Evolutionary conservation across 306 rosid species (phyloP).

Genomic region (Cotoneaster glaucophyllus): DNA sequence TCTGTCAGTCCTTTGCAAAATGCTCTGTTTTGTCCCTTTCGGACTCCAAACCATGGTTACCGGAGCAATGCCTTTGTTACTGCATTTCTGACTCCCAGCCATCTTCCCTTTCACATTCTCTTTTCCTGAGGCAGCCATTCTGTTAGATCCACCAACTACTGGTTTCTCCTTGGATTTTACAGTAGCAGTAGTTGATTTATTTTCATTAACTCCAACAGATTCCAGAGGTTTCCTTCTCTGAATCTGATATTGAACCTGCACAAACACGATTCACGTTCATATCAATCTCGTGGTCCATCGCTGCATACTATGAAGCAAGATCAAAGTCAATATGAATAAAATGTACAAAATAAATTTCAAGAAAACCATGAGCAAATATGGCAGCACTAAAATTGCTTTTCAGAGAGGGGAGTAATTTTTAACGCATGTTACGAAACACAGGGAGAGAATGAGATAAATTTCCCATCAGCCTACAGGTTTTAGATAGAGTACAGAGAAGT

Average conservation of each 20-base stretch:
- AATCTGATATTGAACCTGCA: constrained; percentile 32
- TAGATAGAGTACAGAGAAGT: neutral
- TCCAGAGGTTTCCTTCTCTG: constrained; percentile 30
- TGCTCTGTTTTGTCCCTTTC: constrained; percentile 17
- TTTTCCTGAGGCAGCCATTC: constrained; percentile 31
- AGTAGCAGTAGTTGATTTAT: constrained; percentile 9
- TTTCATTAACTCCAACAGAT: constrained; percentile 27
- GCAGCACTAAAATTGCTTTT: neutral
- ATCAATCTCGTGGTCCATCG: constrained; percentile 9
- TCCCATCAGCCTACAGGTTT: too few relatives aligned
- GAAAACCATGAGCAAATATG: neutral
- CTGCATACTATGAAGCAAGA: neutral
- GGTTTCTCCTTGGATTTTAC: constrained; percentile 31
- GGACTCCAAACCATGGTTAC: constrained; percentile 18
- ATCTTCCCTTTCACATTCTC: constrained; percentile 38
- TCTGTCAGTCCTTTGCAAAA: constrained; percentile 17
- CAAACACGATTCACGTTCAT: constrained; percentile 5
- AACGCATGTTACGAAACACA: neutral
- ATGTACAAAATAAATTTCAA: neutral
- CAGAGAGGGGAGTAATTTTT: neutral
- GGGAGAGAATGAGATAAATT: neutral
- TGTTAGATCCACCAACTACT: constrained; percentile 14
- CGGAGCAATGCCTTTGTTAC: constrained; percentile 28
- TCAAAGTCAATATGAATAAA: neutral
- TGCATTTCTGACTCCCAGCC: constrained; percentile 31